phyloP scores from a whole-genome alignment of 768 basidiomycete species.

The Mycena crocata region DNA sequence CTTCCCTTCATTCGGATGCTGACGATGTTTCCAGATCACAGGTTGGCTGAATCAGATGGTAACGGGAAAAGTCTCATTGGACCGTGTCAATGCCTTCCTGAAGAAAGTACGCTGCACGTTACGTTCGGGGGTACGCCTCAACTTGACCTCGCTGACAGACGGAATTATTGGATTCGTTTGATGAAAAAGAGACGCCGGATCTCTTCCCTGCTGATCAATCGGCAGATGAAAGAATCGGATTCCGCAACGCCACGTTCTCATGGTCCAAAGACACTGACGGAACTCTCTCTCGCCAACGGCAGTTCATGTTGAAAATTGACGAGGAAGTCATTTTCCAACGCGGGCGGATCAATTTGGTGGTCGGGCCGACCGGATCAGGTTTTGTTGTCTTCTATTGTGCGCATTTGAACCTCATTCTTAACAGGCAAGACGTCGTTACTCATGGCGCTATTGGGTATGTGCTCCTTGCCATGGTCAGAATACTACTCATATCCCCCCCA shows the following conservation, averaged over 20 bases:
- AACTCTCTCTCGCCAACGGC: constrained; percentile 51
- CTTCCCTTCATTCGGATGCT: too few relatives aligned
- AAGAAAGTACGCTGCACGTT: constrained; percentile 49
- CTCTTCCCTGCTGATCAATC: constrained; percentile 41
- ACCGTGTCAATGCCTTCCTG: constrained; percentile 59
- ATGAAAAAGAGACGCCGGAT: not conserved
- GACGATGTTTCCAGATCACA: not conserved
- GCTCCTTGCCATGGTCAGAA: not conserved
- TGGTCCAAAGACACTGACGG: constrained; percentile 55
- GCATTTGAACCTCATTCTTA: too few relatives aligned
- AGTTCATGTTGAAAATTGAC: constrained; percentile 60
- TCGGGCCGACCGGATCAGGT: too few relatives aligned
- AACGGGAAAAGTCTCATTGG: constrained; percentile 72
- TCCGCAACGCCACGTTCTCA: constrained; percentile 63
- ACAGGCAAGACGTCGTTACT: too few relatives aligned
- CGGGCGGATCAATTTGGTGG: too few relatives aligned
- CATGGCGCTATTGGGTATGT: constrained; percentile 54
- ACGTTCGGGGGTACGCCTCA: too few relatives aligned
- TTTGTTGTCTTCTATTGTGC: too few relatives aligned
- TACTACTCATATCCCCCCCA: not conserved
- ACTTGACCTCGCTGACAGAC: constrained; percentile 33
- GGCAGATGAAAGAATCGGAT: constrained; percentile 54
- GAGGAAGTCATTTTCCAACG: constrained; percentile 66
- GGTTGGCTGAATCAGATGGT: not conserved
- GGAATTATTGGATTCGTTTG: constrained; percentile 58